Base-by-base conservation (phyloP, 495 filamentous ascomycete genomes). In the Xylaria flabelliformis region DNA sequence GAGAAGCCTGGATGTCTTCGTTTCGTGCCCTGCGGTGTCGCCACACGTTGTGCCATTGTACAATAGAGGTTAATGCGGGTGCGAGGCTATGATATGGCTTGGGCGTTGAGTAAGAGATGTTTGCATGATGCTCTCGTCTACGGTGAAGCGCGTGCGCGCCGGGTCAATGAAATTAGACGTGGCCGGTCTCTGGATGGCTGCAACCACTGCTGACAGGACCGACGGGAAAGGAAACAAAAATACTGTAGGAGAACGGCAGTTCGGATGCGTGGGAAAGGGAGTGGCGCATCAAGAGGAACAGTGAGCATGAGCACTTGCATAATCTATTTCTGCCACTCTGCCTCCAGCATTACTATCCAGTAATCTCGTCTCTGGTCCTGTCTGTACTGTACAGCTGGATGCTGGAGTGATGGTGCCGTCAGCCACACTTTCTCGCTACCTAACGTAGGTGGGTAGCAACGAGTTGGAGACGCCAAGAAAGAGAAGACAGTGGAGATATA, bases 11-110 rank as follows among this genome's bases (percentile, higher is more conserved):
- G 26, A 34, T 55, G 51, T 42, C 53, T 66, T 44, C 70, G 70
- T 32, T 72, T 72, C 24, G 63, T 51, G 39, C 70, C 70, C 62
- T 72, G 70, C 19, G 70, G 41, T 39, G 63, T 67, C 4, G 69
- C 50, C 48, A 64, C 32, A 46, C 62, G 44, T 36, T 71, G 69
- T 41, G 69, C 59, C 69, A 71, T 71, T 12, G 36, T 67, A 42
- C 48, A 19, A 41, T 21, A 67, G 29, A 67, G 21, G 36, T 67
- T 19, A 56, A 56, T 55, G 65, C 10, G 29, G 48, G 50, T 56
- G 65, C 65, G 65, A 67, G 65, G 50, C 50, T 55, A 56, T 19
- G 65, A 21, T 29, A 41, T 26, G 65, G 34, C n/a, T n/a, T 21
- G 15, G n/a, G 21, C 41, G 48, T 44, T 42, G 34, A 67, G 36